Base-by-base conservation (phyloP, 345 rosid species). In the Syzygium jambos region DNA sequence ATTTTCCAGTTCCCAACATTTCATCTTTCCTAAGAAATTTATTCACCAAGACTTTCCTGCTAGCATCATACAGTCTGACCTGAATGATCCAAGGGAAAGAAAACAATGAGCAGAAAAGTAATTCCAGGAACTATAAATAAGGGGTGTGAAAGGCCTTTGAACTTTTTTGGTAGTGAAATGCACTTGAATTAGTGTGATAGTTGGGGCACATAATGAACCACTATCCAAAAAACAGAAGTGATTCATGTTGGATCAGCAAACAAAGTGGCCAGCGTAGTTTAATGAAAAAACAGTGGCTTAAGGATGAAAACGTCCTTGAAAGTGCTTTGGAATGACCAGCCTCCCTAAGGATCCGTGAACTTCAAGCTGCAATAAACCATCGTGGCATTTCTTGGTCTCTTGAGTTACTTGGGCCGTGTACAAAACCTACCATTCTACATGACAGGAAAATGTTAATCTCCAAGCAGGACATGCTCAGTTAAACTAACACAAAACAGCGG, bases 321-420 rank as follows among this genome's bases (percentile, higher is more conserved):
- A 21, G 54, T 23, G 46, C 15, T 43, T 23, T 5, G 19, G 29
- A 52, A 41, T 59, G 29, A 92, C 96, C 95, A 91, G 93, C 84
- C 93, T 91, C 88, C 91, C 93, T 14, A 86, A 65, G 38, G 89
- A 59, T 89, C 92, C 93, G 80, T 80, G 6, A 80, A 49, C 54
- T 52, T 86, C 85, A 55, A 94, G 91, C 84, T 84, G 88, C 84
- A 93, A 87, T 88, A 87, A 90, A 30, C 94, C 95, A 86, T 93
- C 96, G 73, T 95, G 94, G 90, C 92, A 95, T 88, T 91, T 95
- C 92, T 95, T 95, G 63, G 93, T 93, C 83, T 93, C 93, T 68
- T 93, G 92, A 86, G 93, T 93, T 80, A 93, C 83, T 77, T 93
- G 95, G 46, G 93, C 41, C 22, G 95, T 95, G 90, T 93, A 95